Base-by-base conservation (phyloP, 768 basidiomycete species). In the Boletus rubescentipes region DNA sequence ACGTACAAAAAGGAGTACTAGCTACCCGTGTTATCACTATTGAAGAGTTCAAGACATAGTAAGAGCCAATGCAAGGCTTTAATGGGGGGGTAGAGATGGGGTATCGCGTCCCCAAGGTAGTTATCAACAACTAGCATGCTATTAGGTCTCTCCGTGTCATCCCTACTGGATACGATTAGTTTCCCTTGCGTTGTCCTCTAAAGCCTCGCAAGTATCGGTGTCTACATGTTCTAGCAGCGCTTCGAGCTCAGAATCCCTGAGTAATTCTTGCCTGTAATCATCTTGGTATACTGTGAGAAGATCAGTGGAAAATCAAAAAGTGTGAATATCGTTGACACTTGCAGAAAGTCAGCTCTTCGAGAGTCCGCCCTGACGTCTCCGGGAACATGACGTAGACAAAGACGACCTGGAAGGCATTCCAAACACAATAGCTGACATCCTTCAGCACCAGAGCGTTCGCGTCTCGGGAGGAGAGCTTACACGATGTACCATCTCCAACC, bases 271-370 rank as follows among this genome's bases (percentile, higher is more conserved):
- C 21, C 36, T 42, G 30, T 31, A 35, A 16, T 57, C 41, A 9
- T 18, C 40, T 20, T 56, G 54, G 11, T 41, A 56, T 15, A 57
- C 55, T 48, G 20, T n/a, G 9, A 5, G 2, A 3, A 3, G 3
- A 16, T 3, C 23, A 10, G 23, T 20, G 12, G 5, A 15, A 9
- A 20, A n/a, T n/a, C n/a, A 29, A 16, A 11, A 16, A 4, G 7
- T 12, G 21, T 2, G 8, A 40, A 16, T 11, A 20, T 16, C 9
- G 20, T 16, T 5, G 18, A 4, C 42, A 60, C 62, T 37, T 38
- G 58, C 59, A 47, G 20, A 64, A 65, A 1, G 60, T 40, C 18
- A 64, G 21, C 23, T 65, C 63, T 18, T 64, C 63, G 15, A 62
- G 56, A 0, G 54, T 61, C 2, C 49, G 56, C 3, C 63, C 57